These are phyloP conservation scores for Tetrahymena elliotti DNA, from an alignment of 73 alveolate genomes.

Conservation along the genomic window DNA sequence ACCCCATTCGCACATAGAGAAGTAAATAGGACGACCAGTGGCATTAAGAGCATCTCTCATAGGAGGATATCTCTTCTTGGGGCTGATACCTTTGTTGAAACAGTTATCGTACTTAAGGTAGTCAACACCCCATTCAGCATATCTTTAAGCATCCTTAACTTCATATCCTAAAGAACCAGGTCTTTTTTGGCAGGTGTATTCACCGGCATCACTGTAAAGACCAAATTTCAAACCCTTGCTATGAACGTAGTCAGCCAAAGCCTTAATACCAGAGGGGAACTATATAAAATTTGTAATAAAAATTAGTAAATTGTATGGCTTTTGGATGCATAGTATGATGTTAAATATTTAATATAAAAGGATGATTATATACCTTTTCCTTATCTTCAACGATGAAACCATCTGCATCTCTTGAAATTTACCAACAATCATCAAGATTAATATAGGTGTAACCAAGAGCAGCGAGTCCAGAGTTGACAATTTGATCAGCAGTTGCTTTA, in stretches of 20 bases:
- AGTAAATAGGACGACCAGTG: constrained; percentile 82
- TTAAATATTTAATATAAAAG: background rate
- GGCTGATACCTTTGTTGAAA: constrained; percentile 40
- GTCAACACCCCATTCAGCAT: constrained; percentile 76
- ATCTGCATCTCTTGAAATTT: constrained; percentile 35
- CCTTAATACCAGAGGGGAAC: constrained; percentile 76
- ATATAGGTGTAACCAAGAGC: constrained; percentile 67
- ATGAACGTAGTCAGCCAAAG: constrained; percentile 63
- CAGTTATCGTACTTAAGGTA: constrained; percentile 62
- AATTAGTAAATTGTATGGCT: background rate
- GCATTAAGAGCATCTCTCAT: constrained; percentile 89
- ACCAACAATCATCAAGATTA: constrained; percentile 85
- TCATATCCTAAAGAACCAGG: constrained; percentile 76
- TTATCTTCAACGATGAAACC: background rate
- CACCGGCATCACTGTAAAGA: constrained; percentile 80
- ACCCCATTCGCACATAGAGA: constrained; percentile 96
- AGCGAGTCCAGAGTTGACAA: constrained; percentile 62
- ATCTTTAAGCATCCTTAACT: constrained; percentile 60
- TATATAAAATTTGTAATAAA: constrained; percentile 47
- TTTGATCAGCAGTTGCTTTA: constrained; percentile 50
- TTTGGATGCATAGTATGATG: background rate
- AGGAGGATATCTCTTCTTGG: constrained; percentile 67
- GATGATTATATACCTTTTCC: background rate
- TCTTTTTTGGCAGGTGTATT: constrained; percentile 67
- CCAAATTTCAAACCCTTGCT: constrained; percentile 73